phyloP scores from a whole-genome alignment of 2,329 filamentous ascomycete species.

The Pseudogymnoascus sp. region DNA sequence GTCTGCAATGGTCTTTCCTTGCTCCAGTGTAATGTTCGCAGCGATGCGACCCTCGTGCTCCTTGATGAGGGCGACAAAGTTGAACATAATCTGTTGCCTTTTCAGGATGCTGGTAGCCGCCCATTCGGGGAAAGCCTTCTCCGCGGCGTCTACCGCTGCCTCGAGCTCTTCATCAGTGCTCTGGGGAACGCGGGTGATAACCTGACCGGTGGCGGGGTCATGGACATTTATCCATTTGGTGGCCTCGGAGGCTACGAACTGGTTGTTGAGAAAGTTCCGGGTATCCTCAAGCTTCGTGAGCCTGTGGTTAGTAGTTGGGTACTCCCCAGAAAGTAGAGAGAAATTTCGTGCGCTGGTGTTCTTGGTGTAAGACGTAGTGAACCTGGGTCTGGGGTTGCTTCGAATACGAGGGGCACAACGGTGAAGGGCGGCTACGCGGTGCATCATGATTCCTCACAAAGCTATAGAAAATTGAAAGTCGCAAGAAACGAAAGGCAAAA shows the following conservation, averaged over 20 bases:
- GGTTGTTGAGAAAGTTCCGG: slow-evolving; percentile 56
- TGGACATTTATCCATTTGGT: slow-evolving; percentile 56
- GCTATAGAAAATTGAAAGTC: too few relatives aligned
- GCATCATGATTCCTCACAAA: too few relatives aligned
- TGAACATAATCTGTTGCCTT: slow-evolving; percentile 59
- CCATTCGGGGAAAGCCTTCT: slow-evolving; percentile 57
- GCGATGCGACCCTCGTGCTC: slow-evolving; percentile 59
- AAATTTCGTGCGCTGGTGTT: too few relatives aligned
- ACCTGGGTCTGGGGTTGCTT: too few relatives aligned
- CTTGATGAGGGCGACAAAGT: slow-evolving; percentile 54
- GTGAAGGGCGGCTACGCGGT: too few relatives aligned
- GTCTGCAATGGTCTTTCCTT: slow-evolving; percentile 61
- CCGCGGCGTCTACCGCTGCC: slow-evolving; percentile 52
- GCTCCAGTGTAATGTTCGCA: slow-evolving; percentile 57
- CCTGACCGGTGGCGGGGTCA: slow-evolving; percentile 58
- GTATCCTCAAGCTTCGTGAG: slow-evolving; percentile 49
- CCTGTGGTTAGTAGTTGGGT: slow-evolving; percentile 12
- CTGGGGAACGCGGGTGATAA: slow-evolving; percentile 57
- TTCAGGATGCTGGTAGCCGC: slow-evolving; percentile 50
- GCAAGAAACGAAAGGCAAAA: too few relatives aligned
- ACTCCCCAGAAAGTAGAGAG: too few relatives aligned
- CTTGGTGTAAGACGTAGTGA: too few relatives aligned
- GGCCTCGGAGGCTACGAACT: slow-evolving; percentile 50
- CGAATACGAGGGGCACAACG: too few relatives aligned
- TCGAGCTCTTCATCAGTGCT: slow-evolving; percentile 56